Evolutionary conservation across 2,329 filamentous ascomycete species (phyloP).

Genomic region (Calonectria multiphialidica): DNA sequence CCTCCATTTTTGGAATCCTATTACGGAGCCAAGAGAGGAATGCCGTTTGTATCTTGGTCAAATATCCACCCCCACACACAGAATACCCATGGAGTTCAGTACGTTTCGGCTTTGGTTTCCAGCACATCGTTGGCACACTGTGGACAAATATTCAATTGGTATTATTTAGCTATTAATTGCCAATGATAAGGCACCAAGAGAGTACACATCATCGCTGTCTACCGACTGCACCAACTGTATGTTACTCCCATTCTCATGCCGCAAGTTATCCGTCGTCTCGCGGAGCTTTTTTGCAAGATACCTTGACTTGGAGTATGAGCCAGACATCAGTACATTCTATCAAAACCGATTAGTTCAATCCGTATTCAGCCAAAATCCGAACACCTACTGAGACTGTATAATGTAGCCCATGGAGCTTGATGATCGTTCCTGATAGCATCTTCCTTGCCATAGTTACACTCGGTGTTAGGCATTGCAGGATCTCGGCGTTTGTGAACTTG

Average conservation of each 20-base stretch:
- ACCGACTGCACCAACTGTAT: not conserved
- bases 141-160: too few species aligned
- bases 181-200: constrained; percentile 10
- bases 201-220: constrained; percentile 8
- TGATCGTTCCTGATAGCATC: constrained; percentile 11
- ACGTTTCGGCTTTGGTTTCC: too few species aligned
- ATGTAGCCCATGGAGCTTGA: not conserved
- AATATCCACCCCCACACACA: too few species aligned
- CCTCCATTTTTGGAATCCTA: too few species aligned
- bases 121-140: too few species aligned
- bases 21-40: too few species aligned
- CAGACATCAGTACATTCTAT: constrained; percentile 18
- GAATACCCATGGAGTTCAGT: too few species aligned
- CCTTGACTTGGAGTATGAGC: constrained; percentile 13
- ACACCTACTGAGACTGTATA: constrained; percentile 6
- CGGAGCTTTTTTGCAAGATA: constrained; percentile 5
- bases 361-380: not conserved
- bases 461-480: constrained; percentile 9
- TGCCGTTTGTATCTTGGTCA: too few species aligned
- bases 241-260: not conserved
- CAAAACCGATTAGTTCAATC: not conserved
- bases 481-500: constrained; percentile 9
- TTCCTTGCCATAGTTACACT: constrained; percentile 4
- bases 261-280: not conserved
- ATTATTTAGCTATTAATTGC: constrained; percentile 11